These are phyloP conservation scores for Phylloporus scabripes DNA, from an alignment of 768 basidiomycete species.

Conservation along the genomic window DNA sequence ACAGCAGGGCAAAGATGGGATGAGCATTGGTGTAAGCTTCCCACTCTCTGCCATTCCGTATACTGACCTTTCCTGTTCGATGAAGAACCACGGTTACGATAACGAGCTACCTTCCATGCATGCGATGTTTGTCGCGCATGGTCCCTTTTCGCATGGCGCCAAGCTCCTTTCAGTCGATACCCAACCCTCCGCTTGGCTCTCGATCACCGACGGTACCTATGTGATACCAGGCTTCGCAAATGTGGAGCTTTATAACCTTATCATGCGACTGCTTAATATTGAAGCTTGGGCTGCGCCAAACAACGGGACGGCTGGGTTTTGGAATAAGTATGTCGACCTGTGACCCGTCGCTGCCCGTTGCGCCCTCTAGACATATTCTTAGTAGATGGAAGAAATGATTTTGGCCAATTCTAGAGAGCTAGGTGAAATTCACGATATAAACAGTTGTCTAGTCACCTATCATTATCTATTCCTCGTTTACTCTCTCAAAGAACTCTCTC, in stretches of 20 bases:
- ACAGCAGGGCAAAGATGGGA: conserved; percentile 51
- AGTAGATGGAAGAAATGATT: neutral
- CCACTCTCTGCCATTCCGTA: neutral
- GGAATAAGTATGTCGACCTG: conserved; percentile 62
- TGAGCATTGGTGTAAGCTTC: conserved; percentile 68
- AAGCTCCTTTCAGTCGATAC: conserved; percentile 40
- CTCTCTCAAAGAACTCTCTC: conserved; percentile 86
- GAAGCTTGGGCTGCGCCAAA: conserved; percentile 49
- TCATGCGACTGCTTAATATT: conserved; percentile 69
- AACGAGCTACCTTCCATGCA: conserved; percentile 73
- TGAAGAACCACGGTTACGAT: conserved; percentile 87
- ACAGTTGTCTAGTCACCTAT: neutral
- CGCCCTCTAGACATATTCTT: neutral
- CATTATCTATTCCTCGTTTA: conserved; percentile 52
- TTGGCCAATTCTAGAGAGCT: neutral
- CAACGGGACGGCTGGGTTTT: conserved; percentile 80
- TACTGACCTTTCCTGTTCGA: neutral
- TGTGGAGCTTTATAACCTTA: conserved; percentile 79
- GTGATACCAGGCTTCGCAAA: conserved; percentile 83
- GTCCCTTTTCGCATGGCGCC: conserved; percentile 71
- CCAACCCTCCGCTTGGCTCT: conserved; percentile 47
- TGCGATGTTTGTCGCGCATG: conserved; percentile 89
- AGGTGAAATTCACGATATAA: neutral
- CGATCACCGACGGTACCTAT: conserved; percentile 48
- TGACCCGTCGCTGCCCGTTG: neutral